Evolutionary conservation across 257 asterid genomes (phyloP).

Genomic region (Scutellaria baicalensis): DNA sequence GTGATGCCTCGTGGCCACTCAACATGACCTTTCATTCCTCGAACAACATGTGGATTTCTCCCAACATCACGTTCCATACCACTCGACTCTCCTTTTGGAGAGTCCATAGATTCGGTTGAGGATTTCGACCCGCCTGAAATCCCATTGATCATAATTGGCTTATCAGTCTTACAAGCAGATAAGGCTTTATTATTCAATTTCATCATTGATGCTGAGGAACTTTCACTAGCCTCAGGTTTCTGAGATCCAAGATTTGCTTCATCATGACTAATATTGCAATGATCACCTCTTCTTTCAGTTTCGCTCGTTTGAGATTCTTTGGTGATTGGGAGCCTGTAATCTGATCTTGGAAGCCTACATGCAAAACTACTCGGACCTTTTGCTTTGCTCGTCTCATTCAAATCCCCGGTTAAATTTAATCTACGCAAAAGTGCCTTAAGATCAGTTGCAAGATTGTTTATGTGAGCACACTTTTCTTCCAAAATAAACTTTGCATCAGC

Average conservation of each 20-base stretch:
- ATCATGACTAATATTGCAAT: neutral
- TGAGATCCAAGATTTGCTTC: conserved; percentile 4
- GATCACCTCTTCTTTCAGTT: neutral
- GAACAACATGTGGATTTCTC: conserved; percentile 41
- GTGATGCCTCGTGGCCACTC: conserved; percentile 47
- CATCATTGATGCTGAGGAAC: neutral
- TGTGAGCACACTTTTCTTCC: conserved; percentile 37
- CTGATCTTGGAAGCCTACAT: neutral
- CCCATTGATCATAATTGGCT: conserved; percentile 5
- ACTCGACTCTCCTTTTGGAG: conserved; percentile 4
- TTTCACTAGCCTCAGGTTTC: neutral
- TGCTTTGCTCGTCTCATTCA: neutral
- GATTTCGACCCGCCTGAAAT: conserved; percentile 18
- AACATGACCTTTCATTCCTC: conserved; percentile 50
- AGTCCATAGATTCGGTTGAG: conserved; percentile 6
- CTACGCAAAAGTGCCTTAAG: conserved; percentile 25
- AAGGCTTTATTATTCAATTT: conserved; percentile 22
- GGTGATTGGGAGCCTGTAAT: neutral
- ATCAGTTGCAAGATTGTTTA: conserved; percentile 28
- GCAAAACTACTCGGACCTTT: conserved; percentile 1
- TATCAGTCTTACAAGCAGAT: conserved; percentile 18
- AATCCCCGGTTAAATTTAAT: neutral
- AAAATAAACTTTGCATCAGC: conserved; percentile 40
- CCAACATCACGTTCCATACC: conserved; percentile 1
- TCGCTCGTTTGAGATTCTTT: conserved; percentile 10